Evolutionary conservation across 495 filamentous ascomycete genomes (phyloP), one percentile per base, ranked within the genome.

Genomic region (Aspergillus coremiiformis): DNA sequence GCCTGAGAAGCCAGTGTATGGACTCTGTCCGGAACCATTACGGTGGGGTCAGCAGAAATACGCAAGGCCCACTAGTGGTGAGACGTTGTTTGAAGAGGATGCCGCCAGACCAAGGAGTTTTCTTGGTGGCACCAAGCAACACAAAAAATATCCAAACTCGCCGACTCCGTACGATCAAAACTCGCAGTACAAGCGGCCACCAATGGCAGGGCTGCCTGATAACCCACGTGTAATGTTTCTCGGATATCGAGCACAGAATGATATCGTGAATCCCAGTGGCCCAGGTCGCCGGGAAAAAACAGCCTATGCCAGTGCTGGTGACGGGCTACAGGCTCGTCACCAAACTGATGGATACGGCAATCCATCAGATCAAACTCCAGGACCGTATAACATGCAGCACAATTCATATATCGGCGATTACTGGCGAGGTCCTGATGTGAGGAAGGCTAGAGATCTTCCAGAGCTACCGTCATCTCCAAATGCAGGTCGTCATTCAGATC

Each of bases 21-120:
- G 56, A 24, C 51, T 76, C 21, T 67, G 64, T 44, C 71, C 73
- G 21, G 64, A 67, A 26, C 71, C 72, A 10, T 52, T 76, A 19
- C 63, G 64, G 41, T 62, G 66, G 61, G 68, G 60, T 22, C 66
- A 63, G 29, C 66, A 63, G 14, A 58, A 57, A 19, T 43, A 57
- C 51, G 29, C 47, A 4, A 56, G 69, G 4, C 67, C 65, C 6
- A 39, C 24, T 17, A 76, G 71, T 49, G 57, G 61, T 8, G 67
- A 58, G 22, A 73, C 71, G 1, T 44, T 69, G 3, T 71, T 73
- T 44, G 72, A 75, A 56, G 72, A 75, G 37, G 68, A 74, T 24
- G 39, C 30, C 37, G 52, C 47, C 39, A 56, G 39, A 19, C 48
- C 52, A 22, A 55, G 49, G 12, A 59, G 45, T 20, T 44, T 60